Evolutionary conservation across 2,329 filamentous ascomycete genomes (phyloP), one percentile per base, ranked within the genome.

Genomic region (Monosporascus sp.): DNA sequence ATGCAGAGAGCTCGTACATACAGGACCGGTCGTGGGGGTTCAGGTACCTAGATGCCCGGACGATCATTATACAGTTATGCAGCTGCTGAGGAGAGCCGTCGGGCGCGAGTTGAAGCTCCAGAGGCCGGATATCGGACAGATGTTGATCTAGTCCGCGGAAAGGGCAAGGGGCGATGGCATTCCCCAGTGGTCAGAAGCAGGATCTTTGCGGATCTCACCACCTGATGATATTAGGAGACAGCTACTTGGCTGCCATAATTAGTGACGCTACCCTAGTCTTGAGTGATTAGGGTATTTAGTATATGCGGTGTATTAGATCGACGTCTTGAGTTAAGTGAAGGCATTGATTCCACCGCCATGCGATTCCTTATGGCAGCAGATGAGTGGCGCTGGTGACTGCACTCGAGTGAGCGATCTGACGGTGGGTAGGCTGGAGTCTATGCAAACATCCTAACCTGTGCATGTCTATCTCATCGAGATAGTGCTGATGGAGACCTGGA

Each of bases 361-460:
- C 60, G 60, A 55, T 56, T 58, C 60, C 60, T 58, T 56, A 59
- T 58, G 55, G 61, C 55, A 60, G 57, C 54, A 58, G 55, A 59
- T 50, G 56, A 58, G 58, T 62, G 60, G 61, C 56, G 59, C 60
- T 56, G 59, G 59, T n/a, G 54, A 47, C 56, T 57, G 53, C 55
- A 59, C 55, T 51, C 55, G 56, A 53, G 53, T 57, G 55, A 58
- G 56, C 53, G 54, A 62, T 59, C 56, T 62, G 37, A 58, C 47
- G 31, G 53, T 56, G 49, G 57, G 56, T 56, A 58, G 56, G 62
- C 62, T 58, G 58, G 54, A 55, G 27, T n/a, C 20, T 45, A 37
- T 54, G 54, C 48, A 40, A 38, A 51, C 46, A 51, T 37, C 40
- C 54, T 48, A 14, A n/a, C n/a, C 38, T 45, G 41, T 22, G 43